A percentile compares a stretch with the other conserved stretches of the same genome.
These are phyloP conservation scores for Silene uniflora DNA, from an alignment of 148 eudicot genomes.

Conservation along the genomic window DNA sequence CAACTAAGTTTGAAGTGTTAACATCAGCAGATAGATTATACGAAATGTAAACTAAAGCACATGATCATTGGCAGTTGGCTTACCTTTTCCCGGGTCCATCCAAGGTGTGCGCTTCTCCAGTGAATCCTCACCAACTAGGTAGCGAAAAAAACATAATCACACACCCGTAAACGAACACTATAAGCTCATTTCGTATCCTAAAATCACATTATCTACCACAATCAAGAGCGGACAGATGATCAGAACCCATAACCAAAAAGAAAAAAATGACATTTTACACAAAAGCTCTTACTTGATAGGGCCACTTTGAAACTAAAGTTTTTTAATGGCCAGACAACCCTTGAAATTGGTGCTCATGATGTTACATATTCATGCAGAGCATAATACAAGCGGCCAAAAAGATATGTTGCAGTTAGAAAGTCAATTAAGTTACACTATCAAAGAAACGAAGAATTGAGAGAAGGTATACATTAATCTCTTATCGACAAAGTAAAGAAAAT, in stretches of 20 bases:
- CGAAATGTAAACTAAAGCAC: background rate
- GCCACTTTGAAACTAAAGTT: background rate
- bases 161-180: background rate
- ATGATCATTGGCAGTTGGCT: constrained; percentile 20
- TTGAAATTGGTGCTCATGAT: background rate
- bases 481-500: background rate
- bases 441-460: background rate
- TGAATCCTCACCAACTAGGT: constrained; percentile 70
- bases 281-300: background rate
- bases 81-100: constrained; percentile 95
- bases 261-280: background rate
- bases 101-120: constrained; percentile 60
- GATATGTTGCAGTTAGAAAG: background rate
- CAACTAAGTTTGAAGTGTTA: background rate
- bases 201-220: background rate
- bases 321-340: background rate
- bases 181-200: constrained; percentile 2
- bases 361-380: background rate
- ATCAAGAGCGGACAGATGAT: background rate
- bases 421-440: background rate
- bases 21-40: background rate
- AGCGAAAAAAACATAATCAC: constrained; percentile 13
- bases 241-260: background rate
- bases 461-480: background rate
- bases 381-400: background rate